phyloP scores from a whole-genome alignment of 1,139 yeast genomes.

The Debaryomyces sp. region DNA sequence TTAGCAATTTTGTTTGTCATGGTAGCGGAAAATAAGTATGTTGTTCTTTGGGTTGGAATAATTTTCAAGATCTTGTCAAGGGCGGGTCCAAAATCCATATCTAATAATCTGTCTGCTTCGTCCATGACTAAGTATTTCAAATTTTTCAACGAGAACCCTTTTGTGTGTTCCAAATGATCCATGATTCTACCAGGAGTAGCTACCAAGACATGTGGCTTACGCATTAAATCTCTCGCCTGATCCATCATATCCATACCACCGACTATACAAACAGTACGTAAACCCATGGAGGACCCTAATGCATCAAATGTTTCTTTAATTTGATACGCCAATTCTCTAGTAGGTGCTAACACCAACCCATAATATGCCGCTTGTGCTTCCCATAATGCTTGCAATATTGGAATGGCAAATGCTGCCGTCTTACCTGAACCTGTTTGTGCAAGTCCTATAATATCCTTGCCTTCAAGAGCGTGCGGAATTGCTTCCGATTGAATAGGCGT shows the following conservation, averaged over 20 bases:
- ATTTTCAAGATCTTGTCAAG: constrained; percentile 82
- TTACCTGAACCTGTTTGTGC: constrained; percentile 89
- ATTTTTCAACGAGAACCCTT: constrained; percentile 82
- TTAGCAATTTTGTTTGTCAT: constrained; percentile 95
- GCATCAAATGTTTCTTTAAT: constrained; percentile 96
- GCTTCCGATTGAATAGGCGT: constrained; percentile 94
- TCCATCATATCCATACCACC: constrained; percentile 99
- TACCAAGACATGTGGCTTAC: constrained; percentile 91
- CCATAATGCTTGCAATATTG: constrained; percentile 89
- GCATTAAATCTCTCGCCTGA: constrained; percentile 90
- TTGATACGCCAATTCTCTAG: constrained; percentile 96
- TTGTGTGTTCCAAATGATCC: constrained; percentile 94
- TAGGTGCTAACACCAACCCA: constrained; percentile 91
- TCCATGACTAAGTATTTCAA: constrained; percentile 89
- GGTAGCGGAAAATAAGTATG: constrained; percentile 92
- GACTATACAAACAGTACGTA: constrained; percentile 82
- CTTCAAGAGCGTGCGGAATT: constrained; percentile 88
- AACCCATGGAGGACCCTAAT: constrained; percentile 86
- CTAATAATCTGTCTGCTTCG: constrained; percentile 94
- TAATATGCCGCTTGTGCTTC: constrained; percentile 85
- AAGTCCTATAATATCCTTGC: constrained; percentile 78
- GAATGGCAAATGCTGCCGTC: constrained; percentile 87
- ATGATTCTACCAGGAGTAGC: constrained; percentile 83
- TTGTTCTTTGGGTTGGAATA: constrained; percentile 83
- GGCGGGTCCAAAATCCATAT: constrained; percentile 96